Base-by-base conservation (phyloP, 164 flowering plant genomes). In the Vitis rotundifolia region DNA sequence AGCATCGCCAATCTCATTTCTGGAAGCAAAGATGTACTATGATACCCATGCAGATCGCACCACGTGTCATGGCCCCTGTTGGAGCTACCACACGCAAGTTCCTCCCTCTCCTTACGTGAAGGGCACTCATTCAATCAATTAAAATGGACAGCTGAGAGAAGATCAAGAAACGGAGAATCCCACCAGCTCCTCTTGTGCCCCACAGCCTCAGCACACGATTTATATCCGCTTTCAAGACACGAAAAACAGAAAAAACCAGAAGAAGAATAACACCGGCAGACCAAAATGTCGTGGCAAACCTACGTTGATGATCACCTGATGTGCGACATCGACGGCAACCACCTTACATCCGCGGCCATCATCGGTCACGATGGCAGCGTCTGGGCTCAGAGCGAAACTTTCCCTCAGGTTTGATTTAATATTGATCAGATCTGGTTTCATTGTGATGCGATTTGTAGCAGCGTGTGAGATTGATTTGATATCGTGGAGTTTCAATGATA, bases 331-430 rank as follows among this genome's bases (percentile, higher is more conserved):
- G 90, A 85, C 8, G 84, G 85, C 66, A 59, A 76, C 11, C 68
- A 63, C 16, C 86, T 87, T 70, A 18, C 83, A 18, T 64, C 86
- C 49, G 87, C 90, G 11, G 90, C 90, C 15, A 87, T 87, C 65
- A 19, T 87, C 76, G 90, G 90, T 9, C 87, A 75, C 56, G 90
- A 87, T 63, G 88, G 90, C 52, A 78, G 79, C 69, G 84, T 87
- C 10, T 87, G 90, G 90, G 90, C 90, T 11, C 88, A 85, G 80
- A 84, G 86, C 79, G 16, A 78, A 53, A 18, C 64, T 51, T 87
- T 87, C 70, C 90, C 90, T 79, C 80, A 81, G 88, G 88, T 83
- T 60, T 56, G 14, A 9, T 51, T 16, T 16, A 37, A 10, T 19
- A 12, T 37, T 55, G 31, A 11, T 55, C 14, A 29, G 8, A 68